These are phyloP conservation scores for Carex littledalei DNA, from an alignment of 176 grass and related monocot species.

Conservation along the genomic window DNA sequence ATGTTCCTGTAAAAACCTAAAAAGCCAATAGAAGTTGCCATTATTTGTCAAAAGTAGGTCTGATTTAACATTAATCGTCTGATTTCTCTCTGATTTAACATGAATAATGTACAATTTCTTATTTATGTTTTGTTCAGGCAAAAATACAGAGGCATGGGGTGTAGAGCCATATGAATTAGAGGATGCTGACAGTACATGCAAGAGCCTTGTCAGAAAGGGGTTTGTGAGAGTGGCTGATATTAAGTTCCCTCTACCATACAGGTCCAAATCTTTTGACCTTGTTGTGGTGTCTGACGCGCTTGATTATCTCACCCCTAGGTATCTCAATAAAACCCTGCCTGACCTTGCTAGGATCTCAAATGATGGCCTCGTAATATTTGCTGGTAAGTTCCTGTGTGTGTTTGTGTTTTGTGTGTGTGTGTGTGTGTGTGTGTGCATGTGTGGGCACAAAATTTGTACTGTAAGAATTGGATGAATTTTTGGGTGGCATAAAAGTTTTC, in stretches of 20 bases:
- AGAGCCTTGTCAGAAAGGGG: slow-evolving; percentile 91
- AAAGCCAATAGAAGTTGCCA: background rate
- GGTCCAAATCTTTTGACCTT: slow-evolving; percentile 88
- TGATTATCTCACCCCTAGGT: slow-evolving; percentile 89
- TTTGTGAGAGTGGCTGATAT: slow-evolving; percentile 86
- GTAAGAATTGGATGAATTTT: background rate
- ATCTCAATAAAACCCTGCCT: slow-evolving; percentile 95
- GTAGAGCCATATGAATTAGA: slow-evolving; percentile 98
- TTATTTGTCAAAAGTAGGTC: background rate
- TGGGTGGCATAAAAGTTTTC: background rate
- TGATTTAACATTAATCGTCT: background rate
- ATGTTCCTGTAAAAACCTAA: background rate
- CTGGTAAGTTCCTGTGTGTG: slow-evolving; percentile 40
- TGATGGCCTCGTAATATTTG: slow-evolving; percentile 85
- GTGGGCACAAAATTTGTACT: background rate
- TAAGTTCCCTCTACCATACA: slow-evolving; percentile 93
- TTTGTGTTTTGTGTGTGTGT: background rate
- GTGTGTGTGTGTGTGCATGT: background rate
- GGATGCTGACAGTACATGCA: slow-evolving; percentile 84
- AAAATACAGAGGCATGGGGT: slow-evolving; percentile 78
- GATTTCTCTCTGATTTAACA: background rate
- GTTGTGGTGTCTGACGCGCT: slow-evolving; percentile 91
- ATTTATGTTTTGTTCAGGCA: slow-evolving; percentile 3
- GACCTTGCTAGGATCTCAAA: slow-evolving; percentile 89
- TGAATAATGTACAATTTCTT: background rate